Percentiles rank a stretch among this genome's conserved stretches.
Evolutionary conservation across 345 rosid species (phyloP).

Genomic region (Mercurialis annua): DNA sequence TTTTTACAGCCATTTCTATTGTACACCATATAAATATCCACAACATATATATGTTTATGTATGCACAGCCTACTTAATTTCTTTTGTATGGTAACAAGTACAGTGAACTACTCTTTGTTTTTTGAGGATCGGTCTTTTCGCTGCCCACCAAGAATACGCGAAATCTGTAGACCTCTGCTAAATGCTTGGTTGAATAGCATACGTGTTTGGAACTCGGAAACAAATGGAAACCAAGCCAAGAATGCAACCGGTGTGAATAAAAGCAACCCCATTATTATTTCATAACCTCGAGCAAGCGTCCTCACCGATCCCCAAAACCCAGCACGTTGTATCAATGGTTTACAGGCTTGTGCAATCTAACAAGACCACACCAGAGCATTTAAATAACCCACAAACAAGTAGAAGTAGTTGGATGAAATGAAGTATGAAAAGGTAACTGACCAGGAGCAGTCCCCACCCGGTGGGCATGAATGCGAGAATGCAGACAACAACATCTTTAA

Average conservation of each 20-base stretch:
- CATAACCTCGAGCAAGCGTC: conserved; percentile 93
- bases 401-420: neutral
- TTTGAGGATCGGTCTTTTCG: conserved; percentile 74
- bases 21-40: too few relatives aligned
- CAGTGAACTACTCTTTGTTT: conserved; percentile 55
- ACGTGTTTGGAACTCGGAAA: conserved; percentile 96
- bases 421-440: conserved; percentile 28
- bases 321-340: conserved; percentile 58
- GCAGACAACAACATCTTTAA: conserved; percentile 79
- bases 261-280: conserved; percentile 84
- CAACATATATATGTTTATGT: too few relatives aligned
- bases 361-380: neutral
- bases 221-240: conserved; percentile 98
- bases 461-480: conserved; percentile 98
- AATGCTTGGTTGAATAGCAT: conserved; percentile 99
- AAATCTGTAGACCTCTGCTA: conserved; percentile 97
- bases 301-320: conserved; percentile 91
- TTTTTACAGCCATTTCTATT: too few relatives aligned
- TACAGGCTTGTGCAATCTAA: conserved; percentile 95
- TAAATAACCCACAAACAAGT: neutral
- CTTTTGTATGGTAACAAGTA: too few relatives aligned
- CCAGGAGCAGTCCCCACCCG: conserved; percentile 98
- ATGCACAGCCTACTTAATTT: too few relatives aligned
- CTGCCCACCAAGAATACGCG: conserved; percentile 95
- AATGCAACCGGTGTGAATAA: conserved; percentile 96